phyloP scores from a whole-genome alignment of 768 basidiomycete species.

The Trametes punicea region DNA sequence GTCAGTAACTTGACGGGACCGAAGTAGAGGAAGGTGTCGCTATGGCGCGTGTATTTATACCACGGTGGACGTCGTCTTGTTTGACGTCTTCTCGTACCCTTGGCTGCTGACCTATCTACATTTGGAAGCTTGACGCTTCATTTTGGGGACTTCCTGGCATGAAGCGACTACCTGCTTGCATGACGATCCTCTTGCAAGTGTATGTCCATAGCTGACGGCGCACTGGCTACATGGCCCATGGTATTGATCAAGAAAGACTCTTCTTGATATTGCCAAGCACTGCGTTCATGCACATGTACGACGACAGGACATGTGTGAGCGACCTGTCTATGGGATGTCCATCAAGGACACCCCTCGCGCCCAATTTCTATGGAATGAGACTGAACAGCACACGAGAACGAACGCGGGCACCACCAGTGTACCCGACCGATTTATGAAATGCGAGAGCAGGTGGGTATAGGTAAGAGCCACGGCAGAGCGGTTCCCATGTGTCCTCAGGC shows the following conservation, averaged over 20 bases:
- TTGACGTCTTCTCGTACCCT: slow-evolving; percentile 9
- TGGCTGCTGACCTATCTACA: background rate
- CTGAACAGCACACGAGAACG: background rate
- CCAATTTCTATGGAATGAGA: background rate
- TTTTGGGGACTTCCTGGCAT: no score
- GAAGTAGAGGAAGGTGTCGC: slow-evolving; percentile 5
- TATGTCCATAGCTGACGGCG: no score
- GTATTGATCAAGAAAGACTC: background rate
- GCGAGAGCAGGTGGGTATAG: background rate
- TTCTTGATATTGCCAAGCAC: background rate
- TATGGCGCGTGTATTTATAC: slow-evolving; percentile 16
- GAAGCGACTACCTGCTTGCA: no score
- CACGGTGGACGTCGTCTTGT: slow-evolving; percentile 8
- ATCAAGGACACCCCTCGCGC: background rate
- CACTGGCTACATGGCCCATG: no score
- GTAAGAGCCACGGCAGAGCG: background rate
- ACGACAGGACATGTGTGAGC: background rate
- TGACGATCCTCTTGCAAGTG: background rate
- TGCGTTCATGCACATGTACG: background rate
- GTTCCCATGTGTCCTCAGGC: background rate
- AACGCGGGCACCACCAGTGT: background rate
- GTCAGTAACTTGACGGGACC: slow-evolving; percentile 52
- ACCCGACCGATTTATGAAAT: background rate
- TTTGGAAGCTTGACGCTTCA: background rate
- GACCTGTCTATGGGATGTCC: background rate